phyloP scores from a whole-genome alignment of 495 filamentous ascomycete species.

The Parmelia sp. region DNA sequence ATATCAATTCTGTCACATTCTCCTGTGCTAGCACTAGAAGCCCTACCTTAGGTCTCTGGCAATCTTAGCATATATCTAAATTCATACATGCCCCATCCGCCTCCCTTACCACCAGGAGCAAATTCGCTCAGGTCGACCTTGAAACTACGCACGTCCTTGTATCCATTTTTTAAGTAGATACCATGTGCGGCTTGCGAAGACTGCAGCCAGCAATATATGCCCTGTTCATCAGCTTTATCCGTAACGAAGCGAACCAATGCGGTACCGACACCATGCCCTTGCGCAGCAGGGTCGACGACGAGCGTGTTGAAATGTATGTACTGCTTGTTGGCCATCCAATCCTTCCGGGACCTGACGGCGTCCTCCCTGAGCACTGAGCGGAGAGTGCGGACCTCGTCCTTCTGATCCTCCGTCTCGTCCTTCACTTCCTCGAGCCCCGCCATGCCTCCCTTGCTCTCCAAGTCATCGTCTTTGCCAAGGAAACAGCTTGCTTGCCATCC shows the following conservation, averaged over 20 bases:
- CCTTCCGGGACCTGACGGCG: neutral
- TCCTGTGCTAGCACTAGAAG: neutral
- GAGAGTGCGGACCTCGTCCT: neutral
- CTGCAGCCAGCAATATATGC: slow-evolving; percentile 12
- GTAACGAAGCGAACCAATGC: slow-evolving; percentile 30
- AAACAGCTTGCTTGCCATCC: slow-evolving; percentile 4
- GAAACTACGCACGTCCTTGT: neutral
- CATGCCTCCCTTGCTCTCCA: neutral
- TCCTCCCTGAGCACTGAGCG: neutral
- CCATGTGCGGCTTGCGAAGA: neutral
- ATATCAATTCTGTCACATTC: neutral
- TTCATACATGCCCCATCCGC: slow-evolving; percentile 6
- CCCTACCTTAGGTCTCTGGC: neutral
- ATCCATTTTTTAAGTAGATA: slow-evolving; percentile 9
- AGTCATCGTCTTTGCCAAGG: neutral
- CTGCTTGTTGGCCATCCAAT: neutral
- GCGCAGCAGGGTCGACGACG: slow-evolving; percentile 37
- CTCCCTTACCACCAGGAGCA: slow-evolving; percentile 7
- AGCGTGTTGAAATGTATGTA: slow-evolving; percentile 24
- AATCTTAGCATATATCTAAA: slow-evolving; percentile 7
- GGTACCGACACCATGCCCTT: slow-evolving; percentile 41
- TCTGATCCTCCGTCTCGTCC: neutral
- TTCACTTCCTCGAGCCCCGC: neutral
- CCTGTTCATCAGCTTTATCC: neutral
- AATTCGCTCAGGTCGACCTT: slow-evolving; percentile 12